Percentiles rank a stretch among this genome's conserved stretches.
These are phyloP conservation scores for Wickerhamomyces xylosicus DNA, from an alignment of 805 yeast species.

Conservation along the genomic window DNA sequence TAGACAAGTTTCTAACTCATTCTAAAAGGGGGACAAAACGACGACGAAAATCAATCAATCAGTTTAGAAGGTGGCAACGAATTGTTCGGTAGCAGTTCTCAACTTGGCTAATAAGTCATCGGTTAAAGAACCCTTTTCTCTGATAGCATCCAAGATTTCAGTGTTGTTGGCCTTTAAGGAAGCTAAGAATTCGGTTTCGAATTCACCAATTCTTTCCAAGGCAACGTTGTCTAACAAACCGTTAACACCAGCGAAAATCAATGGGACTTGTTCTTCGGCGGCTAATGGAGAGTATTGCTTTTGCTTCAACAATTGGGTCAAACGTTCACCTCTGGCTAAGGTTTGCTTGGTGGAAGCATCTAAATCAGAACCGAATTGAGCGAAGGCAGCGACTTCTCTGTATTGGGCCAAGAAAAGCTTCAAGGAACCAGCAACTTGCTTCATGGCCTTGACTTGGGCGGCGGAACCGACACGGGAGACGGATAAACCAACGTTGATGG, in stretches of 20 bases:
- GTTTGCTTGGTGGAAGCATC: conserved; percentile 99
- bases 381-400: conserved; percentile 99
- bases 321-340: conserved; percentile 99
- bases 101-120: conserved; percentile 79
- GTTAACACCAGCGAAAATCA: conserved; percentile 99
- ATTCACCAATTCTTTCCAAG: conserved; percentile 77
- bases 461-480: conserved; percentile 99
- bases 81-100: conserved; percentile 86
- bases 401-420: conserved; percentile 99
- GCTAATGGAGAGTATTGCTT: conserved; percentile 94
- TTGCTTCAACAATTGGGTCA: conserved; percentile 97
- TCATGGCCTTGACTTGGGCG: conserved; percentile 99
- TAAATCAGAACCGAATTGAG: conserved; percentile 99
- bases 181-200: conserved; percentile 87
- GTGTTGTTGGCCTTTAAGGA: conserved; percentile 86
- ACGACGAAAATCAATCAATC: not conserved
- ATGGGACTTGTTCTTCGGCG: conserved; percentile 98
- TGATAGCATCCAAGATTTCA: conserved; percentile 75
- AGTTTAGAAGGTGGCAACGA: conserved; percentile 76
- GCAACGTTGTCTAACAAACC: conserved; percentile 92
- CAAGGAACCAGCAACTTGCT: conserved; percentile 99
- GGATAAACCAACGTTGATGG: conserved; percentile 98
- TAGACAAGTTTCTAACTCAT: not conserved
- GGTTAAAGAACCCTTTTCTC: conserved; percentile 82
- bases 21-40: not conserved